Conservation (phyloP, 257 asterid genomes). For the Nicotiana sylvestris region DNA sequence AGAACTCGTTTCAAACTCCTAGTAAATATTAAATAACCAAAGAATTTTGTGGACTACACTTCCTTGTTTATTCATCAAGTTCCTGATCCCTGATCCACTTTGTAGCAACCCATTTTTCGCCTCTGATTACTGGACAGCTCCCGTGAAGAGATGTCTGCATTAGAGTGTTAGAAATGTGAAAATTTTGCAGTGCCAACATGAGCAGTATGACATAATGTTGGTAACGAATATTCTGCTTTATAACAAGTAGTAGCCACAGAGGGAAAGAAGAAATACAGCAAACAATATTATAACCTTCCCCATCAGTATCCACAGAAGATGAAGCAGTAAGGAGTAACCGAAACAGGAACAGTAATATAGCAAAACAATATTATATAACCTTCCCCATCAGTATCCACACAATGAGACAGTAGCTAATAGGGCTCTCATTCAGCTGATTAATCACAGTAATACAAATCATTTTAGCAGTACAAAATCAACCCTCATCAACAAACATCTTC, state of each 20-base stretch:
- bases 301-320: not conserved
- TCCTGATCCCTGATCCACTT: slow-evolving; percentile 88
- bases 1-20: not conserved
- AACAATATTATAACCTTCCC: too few relatives aligned
- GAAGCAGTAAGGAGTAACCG: not conserved
- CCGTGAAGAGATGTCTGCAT: slow-evolving; percentile 84
- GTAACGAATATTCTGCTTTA: not conserved
- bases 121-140: slow-evolving; percentile 87
- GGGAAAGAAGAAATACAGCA: too few relatives aligned
- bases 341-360: not conserved
- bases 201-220: not conserved
- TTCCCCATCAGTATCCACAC: not conserved
- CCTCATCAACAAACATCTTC: not conserved
- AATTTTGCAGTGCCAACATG: not conserved
- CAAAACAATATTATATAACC: not conserved
- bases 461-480: not conserved
- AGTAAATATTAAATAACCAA: not conserved
- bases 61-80: slow-evolving; percentile 24
- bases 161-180: not conserved
- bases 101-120: slow-evolving; percentile 98
- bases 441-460: not conserved
- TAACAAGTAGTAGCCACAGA: not conserved
- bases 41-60: not conserved
- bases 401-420: not conserved
- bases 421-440: not conserved